Conservation (phyloP, 2,329 filamentous ascomycete species). For the Diaporthe citrichinensis region DNA sequence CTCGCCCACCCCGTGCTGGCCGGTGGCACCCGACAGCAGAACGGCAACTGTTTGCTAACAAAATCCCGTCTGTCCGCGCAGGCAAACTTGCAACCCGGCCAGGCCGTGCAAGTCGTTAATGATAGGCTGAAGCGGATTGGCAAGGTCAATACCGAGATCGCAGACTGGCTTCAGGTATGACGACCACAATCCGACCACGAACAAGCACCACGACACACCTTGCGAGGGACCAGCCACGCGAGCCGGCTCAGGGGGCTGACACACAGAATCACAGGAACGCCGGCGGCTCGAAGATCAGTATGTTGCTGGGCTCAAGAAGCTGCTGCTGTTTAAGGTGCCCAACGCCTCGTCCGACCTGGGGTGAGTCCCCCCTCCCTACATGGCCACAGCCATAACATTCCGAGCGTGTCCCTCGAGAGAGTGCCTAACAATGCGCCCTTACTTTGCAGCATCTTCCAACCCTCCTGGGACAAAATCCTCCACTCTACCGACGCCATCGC, state of each 20-base stretch:
- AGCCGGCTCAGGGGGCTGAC: slow-evolving; percentile 42
- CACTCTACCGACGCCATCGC: slow-evolving; percentile 85
- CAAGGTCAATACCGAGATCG: slow-evolving; percentile 89
- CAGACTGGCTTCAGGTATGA: slow-evolving; percentile 94
- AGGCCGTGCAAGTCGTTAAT: slow-evolving; percentile 85
- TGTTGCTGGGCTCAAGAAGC: slow-evolving; percentile 83
- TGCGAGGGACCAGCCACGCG: background rate
- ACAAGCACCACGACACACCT: background rate
- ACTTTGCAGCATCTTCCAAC: slow-evolving; percentile 81
- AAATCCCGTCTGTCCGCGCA: slow-evolving; percentile 54
- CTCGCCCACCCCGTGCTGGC: slow-evolving; percentile 15
- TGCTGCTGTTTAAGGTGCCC: slow-evolving; percentile 80
- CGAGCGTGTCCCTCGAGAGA: background rate
- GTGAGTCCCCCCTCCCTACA: slow-evolving; percentile 66
- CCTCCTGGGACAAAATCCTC: slow-evolving; percentile 91
- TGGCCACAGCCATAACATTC: slow-evolving; percentile 35
- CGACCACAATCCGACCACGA: slow-evolving; percentile 38
- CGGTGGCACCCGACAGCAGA: slow-evolving; percentile 3
- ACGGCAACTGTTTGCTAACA: slow-evolving; percentile 40
- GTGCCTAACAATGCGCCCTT: slow-evolving; percentile 24
- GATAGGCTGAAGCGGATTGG: slow-evolving; percentile 90
- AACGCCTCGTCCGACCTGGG: slow-evolving; percentile 87
- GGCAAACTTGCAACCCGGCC: slow-evolving; percentile 84
- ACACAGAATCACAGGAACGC: slow-evolving; percentile 77
- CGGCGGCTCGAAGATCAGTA: slow-evolving; percentile 93